These are phyloP conservation scores for Trypanosoma lewisi DNA, from an alignment of 208 protist species.

Conservation along the genomic window DNA sequence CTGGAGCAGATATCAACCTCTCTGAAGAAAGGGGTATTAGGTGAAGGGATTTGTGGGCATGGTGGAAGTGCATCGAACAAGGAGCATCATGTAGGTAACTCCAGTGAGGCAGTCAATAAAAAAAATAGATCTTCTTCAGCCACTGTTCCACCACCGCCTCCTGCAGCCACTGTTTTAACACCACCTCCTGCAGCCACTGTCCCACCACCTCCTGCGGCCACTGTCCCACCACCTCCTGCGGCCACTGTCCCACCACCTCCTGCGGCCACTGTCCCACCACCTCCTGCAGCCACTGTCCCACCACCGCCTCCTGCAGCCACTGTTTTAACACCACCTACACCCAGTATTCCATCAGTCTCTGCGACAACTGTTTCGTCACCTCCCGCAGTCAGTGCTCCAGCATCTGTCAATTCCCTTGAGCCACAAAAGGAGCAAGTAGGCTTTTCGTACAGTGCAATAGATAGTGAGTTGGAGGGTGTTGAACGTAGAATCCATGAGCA, in stretches of 20 bases:
- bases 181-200: constrained; percentile 13
- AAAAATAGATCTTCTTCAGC: too few species aligned
- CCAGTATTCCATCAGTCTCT: too few species aligned
- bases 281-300: constrained; percentile 12
- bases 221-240: constrained; percentile 22
- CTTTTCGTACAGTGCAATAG: not conserved
- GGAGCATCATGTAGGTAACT: not conserved
- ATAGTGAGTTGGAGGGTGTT: constrained; percentile 8
- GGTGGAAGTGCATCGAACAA: not conserved
- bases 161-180: constrained; percentile 15
- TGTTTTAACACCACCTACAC: too few species aligned
- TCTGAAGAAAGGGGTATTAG: not conserved
- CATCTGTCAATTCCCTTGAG: not conserved
- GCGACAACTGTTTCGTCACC: too few species aligned
- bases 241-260: constrained; percentile 12
- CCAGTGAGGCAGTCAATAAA: too few species aligned
- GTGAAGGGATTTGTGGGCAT: not conserved
- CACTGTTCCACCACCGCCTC: too few species aligned
- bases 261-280: constrained; percentile 8
- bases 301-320: constrained; percentile 13
- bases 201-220: constrained; percentile 10
- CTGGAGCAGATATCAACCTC: constrained; percentile 2
- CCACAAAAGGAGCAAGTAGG: too few species aligned
- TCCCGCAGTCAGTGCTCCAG: too few species aligned
- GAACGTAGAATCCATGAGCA: constrained; percentile 9